Evolutionary conservation across 345 rosid genomes (phyloP).

Genomic region (Sapria himalayana): DNA sequence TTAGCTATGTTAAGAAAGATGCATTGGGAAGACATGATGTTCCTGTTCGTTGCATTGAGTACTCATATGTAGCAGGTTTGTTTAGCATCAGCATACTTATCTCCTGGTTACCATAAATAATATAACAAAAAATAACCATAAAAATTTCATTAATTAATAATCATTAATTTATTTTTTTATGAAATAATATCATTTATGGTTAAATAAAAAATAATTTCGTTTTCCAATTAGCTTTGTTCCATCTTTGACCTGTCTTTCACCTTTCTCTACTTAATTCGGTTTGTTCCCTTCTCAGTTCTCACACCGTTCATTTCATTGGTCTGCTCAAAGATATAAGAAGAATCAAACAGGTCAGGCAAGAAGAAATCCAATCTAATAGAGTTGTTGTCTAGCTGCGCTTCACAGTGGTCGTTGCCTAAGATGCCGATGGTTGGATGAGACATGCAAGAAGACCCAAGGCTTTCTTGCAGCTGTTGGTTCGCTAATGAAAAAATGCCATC

Average conservation of each 20-base stretch:
- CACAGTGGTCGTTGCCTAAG: slow-evolving; percentile 5
- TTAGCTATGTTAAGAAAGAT: slow-evolving; percentile 63
- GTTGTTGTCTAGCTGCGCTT: slow-evolving; percentile 9
- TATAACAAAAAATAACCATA: no score
- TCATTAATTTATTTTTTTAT: background rate
- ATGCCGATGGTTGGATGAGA: slow-evolving; percentile 7
- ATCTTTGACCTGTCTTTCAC: no score
- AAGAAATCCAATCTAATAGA: no score
- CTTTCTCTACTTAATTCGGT: no score
- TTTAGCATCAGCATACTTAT: slow-evolving; percentile 2
- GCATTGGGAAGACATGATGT: slow-evolving; percentile 75
- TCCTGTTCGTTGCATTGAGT: slow-evolving; percentile 79
- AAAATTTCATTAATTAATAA: background rate
- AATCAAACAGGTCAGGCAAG: no score
- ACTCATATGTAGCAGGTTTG: slow-evolving; percentile 86
- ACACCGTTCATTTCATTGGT: no score
- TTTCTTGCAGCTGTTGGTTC: slow-evolving; percentile 19
- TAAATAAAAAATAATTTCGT: no score
- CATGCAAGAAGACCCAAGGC: slow-evolving; percentile 16
- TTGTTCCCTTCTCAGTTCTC: no score
- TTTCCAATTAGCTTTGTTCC: no score
- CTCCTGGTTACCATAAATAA: no score
- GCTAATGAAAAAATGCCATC: slow-evolving; percentile 21
- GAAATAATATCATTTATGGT: no score
- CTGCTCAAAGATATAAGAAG: no score